Percentiles rank a stretch among this genome's conserved stretches.
Evolutionary conservation across 2,329 filamentous ascomycete genomes (phyloP).

Genomic region (Cladophialophora yegresii): DNA sequence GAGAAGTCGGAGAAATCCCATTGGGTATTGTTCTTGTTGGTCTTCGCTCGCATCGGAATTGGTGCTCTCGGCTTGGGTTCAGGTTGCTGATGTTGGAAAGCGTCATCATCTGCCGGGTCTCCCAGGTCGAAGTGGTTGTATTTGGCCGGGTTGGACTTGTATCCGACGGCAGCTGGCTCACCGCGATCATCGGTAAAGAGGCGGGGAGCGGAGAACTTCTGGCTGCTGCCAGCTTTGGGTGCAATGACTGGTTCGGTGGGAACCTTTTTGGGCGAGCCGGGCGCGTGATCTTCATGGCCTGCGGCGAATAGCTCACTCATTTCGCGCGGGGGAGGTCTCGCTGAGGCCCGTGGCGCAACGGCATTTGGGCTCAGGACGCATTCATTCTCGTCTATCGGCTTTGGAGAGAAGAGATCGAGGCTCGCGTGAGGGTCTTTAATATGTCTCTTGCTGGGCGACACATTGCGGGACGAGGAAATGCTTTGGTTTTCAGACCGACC

Average conservation of each 20-base stretch:
- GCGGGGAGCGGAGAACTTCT: conserved; percentile 55
- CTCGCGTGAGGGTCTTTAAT: conserved; percentile 49
- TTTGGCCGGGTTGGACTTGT: conserved; percentile 72
- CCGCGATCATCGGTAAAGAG: conserved; percentile 57
- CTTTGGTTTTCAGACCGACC: conserved; percentile 31
- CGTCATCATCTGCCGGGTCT: conserved; percentile 43
- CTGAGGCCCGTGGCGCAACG: conserved; percentile 65
- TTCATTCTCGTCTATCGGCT: conserved; percentile 28
- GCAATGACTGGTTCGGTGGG: conserved; percentile 40
- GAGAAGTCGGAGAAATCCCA: conserved; percentile 89
- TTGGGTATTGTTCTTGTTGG: conserved; percentile 60
- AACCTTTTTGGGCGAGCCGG: conserved; percentile 37
- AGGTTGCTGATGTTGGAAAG: conserved; percentile 33
- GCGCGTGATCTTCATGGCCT: conserved; percentile 45
- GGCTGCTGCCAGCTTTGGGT: conserved; percentile 52
- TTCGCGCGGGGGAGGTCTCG: conserved; percentile 69
- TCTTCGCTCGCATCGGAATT: conserved; percentile 29
- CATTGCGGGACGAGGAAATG: conserved; percentile 25
- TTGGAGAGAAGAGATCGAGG: conserved; percentile 35
- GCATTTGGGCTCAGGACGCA: conserved; percentile 60
- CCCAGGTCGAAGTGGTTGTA: conserved; percentile 84
- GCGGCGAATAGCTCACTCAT: conserved; percentile 69
- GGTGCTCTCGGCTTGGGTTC: conserved; percentile 37
- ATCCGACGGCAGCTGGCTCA: conserved; percentile 51
- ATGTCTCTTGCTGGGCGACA: conserved; percentile 46